Evolutionary conservation across 257 asterid genomes (phyloP).

Genomic region (Capsicum rhomboideum): DNA sequence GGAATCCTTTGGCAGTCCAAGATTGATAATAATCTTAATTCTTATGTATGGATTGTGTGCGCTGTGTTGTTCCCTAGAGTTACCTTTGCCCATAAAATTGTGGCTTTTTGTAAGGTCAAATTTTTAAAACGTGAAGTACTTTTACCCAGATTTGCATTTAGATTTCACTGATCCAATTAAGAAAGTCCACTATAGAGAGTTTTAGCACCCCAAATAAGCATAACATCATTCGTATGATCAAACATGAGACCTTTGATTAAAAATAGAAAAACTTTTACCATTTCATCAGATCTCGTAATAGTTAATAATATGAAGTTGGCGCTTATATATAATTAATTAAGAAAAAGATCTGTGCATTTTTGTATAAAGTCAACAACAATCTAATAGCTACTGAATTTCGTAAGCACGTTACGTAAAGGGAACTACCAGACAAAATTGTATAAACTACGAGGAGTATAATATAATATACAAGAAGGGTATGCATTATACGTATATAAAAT

Average conservation of each 20-base stretch:
- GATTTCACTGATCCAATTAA: not conserved
- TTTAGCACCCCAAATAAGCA: not conserved
- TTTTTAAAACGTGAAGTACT: too few relatives aligned
- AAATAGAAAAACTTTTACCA: not conserved
- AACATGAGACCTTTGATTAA: not conserved
- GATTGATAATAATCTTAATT: not conserved
- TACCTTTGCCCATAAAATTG: not conserved
- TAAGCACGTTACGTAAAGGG: not conserved
- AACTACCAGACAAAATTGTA: not conserved
- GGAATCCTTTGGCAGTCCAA: not conserved
- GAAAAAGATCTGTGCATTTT: not conserved
- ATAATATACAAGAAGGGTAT: not conserved
- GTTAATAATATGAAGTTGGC: rapidly evolving
- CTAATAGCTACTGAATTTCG: not conserved
- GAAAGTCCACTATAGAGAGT: not conserved
- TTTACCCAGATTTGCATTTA: too few relatives aligned
- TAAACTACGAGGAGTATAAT: not conserved
- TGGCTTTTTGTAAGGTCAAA: not conserved
- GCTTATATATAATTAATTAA: not conserved
- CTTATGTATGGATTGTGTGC: not conserved
- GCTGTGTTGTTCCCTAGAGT: not conserved
- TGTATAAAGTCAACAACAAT: not conserved
- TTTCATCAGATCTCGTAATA: not conserved
- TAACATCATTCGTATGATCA: too few relatives aligned
- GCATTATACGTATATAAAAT: not conserved